Conservation (phyloP, 164 flowering plant species). For the Litsea cubeba region DNA sequence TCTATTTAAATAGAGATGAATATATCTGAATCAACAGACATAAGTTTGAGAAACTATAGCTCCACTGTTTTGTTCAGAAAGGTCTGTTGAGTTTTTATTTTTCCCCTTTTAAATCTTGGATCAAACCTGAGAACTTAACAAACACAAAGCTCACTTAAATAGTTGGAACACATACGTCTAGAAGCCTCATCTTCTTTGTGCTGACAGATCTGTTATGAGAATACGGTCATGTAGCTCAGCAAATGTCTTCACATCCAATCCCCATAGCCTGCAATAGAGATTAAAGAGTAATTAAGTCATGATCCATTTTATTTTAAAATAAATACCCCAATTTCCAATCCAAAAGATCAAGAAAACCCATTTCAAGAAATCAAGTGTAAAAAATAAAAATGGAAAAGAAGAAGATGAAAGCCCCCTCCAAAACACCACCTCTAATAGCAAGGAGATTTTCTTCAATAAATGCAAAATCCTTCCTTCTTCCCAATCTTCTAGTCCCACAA, state of each 20-base stretch:
- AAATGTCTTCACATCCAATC: constrained; percentile 36
- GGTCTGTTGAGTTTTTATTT: not conserved
- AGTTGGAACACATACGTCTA: no score
- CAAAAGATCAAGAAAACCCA: not conserved
- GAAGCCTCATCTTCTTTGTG: not conserved
- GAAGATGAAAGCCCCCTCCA: not conserved
- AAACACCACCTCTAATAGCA: not conserved
- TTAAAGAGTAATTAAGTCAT: no score
- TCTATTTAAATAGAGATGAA: not conserved
- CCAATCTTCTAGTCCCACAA: no score
- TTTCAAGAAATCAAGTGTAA: not conserved
- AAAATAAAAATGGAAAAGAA: not conserved
- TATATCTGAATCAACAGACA: not conserved
- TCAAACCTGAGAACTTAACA: not conserved
- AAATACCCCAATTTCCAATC: not conserved
- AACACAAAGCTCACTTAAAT: not conserved
- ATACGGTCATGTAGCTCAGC: constrained; percentile 26
- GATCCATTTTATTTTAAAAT: no score
- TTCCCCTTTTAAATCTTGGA: not conserved
- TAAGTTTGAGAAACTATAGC: not conserved
- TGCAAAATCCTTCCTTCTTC: no score
- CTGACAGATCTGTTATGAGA: constrained; percentile 4
- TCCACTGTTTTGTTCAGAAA: not conserved
- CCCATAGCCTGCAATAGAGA: constrained; percentile 75
- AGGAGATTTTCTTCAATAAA: no score